Base-by-base conservation (phyloP, 805 yeast genomes). In the Schwanniomyces vanrijiae region DNA sequence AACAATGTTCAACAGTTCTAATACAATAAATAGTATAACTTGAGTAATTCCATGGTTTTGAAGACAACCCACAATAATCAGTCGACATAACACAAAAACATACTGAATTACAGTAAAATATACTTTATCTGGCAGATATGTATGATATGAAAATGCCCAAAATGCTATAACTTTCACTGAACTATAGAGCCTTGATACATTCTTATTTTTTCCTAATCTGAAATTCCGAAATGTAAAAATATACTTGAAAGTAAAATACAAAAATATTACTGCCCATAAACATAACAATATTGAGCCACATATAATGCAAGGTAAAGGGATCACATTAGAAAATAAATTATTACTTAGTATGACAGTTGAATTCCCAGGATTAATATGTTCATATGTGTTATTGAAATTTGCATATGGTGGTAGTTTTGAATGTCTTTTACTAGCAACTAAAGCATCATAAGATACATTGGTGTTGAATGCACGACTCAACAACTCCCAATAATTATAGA, bases 81-180 rank as follows among this genome's bases (percentile, higher is more conserved):
- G 70, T 46, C 68, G 69, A 1, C 71, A 14, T 1, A 77, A 26
- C 3, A 67, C 41, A 13, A 64, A 64, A 0, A 60, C 20, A 10
- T 63, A 56, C 33, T 77, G 81, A 28, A 72, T 52, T 2, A 68
- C 52, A 11, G 72, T 67, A 51, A 63, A 79, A 43, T 59, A 61
- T 1, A 74, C 66, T 48, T 64, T 61, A 13, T 65, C 57, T 1
- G 83, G 82, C 20, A 70, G 66, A 55, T 72, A 76, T 14, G 65
- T 62, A 45, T 69, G 66, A 56, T 79, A 80, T 20, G 69, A 55
- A 40, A 65, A 62, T 3, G 76, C 70, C 82, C 83, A 81, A 2
- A 71, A 45, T 43, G 78, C 64, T 34, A 80, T 71, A 5, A 72
- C 61, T 44, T 66, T 71, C 45, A 78, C 63, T 1, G 82, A 78